Evolutionary conservation across 306 rosid species (phyloP).

Genomic region (Cucurbita maxima): DNA sequence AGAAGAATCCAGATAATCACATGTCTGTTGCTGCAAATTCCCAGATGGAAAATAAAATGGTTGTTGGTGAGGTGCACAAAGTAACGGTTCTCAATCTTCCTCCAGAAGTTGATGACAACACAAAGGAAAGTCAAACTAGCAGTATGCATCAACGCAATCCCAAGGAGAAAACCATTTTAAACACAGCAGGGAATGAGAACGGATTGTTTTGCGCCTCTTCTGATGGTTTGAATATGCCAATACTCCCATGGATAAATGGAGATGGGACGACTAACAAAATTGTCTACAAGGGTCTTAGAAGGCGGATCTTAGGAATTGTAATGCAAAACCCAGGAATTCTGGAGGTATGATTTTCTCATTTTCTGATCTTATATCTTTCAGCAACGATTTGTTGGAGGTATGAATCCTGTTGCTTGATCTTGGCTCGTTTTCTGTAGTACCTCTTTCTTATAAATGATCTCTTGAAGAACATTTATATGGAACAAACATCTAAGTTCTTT

Average conservation of each 20-base stretch:
- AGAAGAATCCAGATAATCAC: constrained; percentile 6
- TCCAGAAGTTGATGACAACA: constrained; percentile 17
- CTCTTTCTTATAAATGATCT: too few species aligned
- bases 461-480: too few species aligned
- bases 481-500: too few species aligned
- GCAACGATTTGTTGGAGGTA: background rate
- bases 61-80: constrained; percentile 40
- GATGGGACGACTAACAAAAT: constrained; percentile 65
- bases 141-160: constrained; percentile 15
- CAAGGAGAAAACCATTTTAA: constrained; percentile 16
- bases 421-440: too few species aligned
- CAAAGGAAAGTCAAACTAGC: constrained; percentile 22
- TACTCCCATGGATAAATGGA: constrained; percentile 92
- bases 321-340: constrained; percentile 93
- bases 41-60: constrained; percentile 17
- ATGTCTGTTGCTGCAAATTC: constrained; percentile 14
- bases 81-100: constrained; percentile 78
- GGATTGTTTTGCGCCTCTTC: constrained; percentile 23
- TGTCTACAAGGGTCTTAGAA: constrained; percentile 63
- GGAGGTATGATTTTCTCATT: constrained; percentile 39
- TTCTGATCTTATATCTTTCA: background rate
- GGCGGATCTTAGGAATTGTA: constrained; percentile 75
- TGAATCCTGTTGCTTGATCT: background rate
- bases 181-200: constrained; percentile 18
- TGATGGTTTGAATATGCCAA: constrained; percentile 43